phyloP scores from a whole-genome alignment of 2,329 filamentous ascomycete species.

The Aspergillus udagawae region DNA sequence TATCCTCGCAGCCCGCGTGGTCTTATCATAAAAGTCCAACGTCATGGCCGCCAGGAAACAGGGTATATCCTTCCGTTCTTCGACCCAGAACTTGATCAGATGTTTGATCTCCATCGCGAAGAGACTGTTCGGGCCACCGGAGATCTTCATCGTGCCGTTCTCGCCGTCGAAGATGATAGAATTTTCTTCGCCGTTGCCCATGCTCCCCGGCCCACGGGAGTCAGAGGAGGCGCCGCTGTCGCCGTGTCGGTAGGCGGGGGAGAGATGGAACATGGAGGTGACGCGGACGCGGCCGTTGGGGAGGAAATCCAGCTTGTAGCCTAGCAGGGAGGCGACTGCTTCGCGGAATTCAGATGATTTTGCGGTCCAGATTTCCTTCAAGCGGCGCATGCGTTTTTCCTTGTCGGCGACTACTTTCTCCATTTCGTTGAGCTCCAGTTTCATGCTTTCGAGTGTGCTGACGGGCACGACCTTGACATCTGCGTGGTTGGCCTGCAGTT shows the following conservation, averaged over 20 bases:
- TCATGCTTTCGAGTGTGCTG: slow-evolving; percentile 69
- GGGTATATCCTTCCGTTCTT: slow-evolving; percentile 88
- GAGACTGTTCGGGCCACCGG: slow-evolving; percentile 77
- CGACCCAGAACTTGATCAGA: slow-evolving; percentile 92
- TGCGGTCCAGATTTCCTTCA: slow-evolving; percentile 87
- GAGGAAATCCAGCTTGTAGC: slow-evolving; percentile 93
- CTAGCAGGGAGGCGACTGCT: slow-evolving; percentile 84
- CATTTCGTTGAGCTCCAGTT: slow-evolving; percentile 69
- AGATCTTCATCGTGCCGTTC: slow-evolving; percentile 96
- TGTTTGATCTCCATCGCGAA: slow-evolving; percentile 83
- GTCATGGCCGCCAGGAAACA: slow-evolving; percentile 89
- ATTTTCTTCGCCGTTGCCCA: slow-evolving; percentile 49
- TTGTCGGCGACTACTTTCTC: slow-evolving; percentile 63
- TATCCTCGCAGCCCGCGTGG: slow-evolving; percentile 38
- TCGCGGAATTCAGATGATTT: slow-evolving; percentile 95
- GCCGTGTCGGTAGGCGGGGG: slow-evolving; percentile 43
- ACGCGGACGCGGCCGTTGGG: slow-evolving; percentile 96
- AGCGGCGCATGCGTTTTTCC: slow-evolving; percentile 77
- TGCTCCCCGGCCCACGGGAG: slow-evolving; percentile 37
- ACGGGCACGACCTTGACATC: slow-evolving; percentile 65
- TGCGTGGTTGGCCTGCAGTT: slow-evolving; percentile 54
- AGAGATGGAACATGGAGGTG: slow-evolving; percentile 78
- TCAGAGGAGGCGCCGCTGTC: slow-evolving; percentile 58
- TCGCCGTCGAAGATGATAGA: slow-evolving; percentile 83
- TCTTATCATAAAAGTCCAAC: slow-evolving; percentile 80